These are phyloP conservation scores for Nymphaea thermarum DNA, from an alignment of 164 flowering plant genomes.

Conservation along the genomic window DNA sequence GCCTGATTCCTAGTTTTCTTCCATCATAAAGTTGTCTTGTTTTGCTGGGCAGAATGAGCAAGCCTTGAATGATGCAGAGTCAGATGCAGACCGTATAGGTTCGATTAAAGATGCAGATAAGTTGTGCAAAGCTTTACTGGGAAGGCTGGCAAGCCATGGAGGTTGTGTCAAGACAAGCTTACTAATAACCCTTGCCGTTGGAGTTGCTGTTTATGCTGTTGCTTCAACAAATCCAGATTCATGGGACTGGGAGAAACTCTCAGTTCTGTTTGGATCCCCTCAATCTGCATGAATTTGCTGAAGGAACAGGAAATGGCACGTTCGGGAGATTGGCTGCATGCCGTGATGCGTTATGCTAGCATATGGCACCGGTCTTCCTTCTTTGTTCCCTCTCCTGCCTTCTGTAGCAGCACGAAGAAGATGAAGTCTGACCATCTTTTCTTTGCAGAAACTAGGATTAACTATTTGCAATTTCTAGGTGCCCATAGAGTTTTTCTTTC, in stretches of 20 bases:
- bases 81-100: conserved; percentile 21
- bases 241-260: conserved; percentile 43
- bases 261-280: conserved; percentile 23
- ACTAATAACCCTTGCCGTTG: conserved; percentile 19
- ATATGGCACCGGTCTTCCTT: neutral
- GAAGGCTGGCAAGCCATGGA: conserved; percentile 29
- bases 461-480: neutral
- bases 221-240: conserved; percentile 32
- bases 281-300: conserved; percentile 5
- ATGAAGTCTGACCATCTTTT: neutral
- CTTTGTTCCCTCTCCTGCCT: neutral
- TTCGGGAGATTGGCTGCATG: neutral
- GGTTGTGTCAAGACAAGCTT: conserved; percentile 44
- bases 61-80: conserved; percentile 27
- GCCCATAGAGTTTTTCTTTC: no score
- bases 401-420: neutral
- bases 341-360: neutral
- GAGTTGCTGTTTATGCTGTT: conserved; percentile 40
- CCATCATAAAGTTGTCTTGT: neutral
- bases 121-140: conserved; percentile 46
- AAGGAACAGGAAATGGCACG: neutral
- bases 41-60: conserved; percentile 44
- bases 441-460: neutral
- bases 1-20: neutral
- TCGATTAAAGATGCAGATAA: conserved; percentile 60